Conservation (phyloP, 2,329 filamentous ascomycete species). For the Phialophora tarda region DNA sequence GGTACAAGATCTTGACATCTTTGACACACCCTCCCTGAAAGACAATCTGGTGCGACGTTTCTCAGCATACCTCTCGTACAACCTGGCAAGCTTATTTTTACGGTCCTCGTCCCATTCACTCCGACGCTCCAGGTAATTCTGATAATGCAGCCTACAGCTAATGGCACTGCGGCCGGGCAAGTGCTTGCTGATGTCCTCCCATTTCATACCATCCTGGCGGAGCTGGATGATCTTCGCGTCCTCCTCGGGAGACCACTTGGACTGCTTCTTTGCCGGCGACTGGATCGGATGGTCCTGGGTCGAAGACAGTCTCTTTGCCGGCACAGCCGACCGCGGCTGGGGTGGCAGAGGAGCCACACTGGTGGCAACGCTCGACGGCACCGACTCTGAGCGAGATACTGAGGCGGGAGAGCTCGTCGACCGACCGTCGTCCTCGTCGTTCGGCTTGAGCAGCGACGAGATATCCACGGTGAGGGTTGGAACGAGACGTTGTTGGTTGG, state of each 20-base stretch:
- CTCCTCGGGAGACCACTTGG: slow-evolving; percentile 94
- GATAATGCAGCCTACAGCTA: slow-evolving; percentile 91
- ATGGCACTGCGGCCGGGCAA: slow-evolving; percentile 90
- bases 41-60: slow-evolving; percentile 37
- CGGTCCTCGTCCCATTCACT: slow-evolving; percentile 97
- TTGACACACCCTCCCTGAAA: background rate
- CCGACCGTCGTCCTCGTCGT: slow-evolving; percentile 37
- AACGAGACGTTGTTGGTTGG: background rate
- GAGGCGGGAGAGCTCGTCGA: slow-evolving; percentile 38
- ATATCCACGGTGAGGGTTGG: slow-evolving; percentile 80
- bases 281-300: slow-evolving; percentile 50
- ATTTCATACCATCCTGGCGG: slow-evolving; percentile 91
- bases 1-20: slow-evolving; percentile 18
- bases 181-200: slow-evolving; percentile 95
- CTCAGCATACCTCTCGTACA: slow-evolving; percentile 84
- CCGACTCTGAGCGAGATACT: slow-evolving; percentile 35
- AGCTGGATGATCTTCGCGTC: slow-evolving; percentile 93
- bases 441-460: slow-evolving; percentile 79
- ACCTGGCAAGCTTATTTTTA: slow-evolving; percentile 91
- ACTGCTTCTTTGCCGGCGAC: slow-evolving; percentile 88
- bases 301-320: slow-evolving; percentile 47
- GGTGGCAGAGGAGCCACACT: slow-evolving; percentile 36
- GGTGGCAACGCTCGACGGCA: slow-evolving; percentile 32
- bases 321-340: slow-evolving; percentile 35
- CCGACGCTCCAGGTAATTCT: slow-evolving; percentile 92